These are phyloP conservation scores for Calonectria naviculata DNA, from an alignment of 2,329 filamentous ascomycete genomes.

Conservation along the genomic window DNA sequence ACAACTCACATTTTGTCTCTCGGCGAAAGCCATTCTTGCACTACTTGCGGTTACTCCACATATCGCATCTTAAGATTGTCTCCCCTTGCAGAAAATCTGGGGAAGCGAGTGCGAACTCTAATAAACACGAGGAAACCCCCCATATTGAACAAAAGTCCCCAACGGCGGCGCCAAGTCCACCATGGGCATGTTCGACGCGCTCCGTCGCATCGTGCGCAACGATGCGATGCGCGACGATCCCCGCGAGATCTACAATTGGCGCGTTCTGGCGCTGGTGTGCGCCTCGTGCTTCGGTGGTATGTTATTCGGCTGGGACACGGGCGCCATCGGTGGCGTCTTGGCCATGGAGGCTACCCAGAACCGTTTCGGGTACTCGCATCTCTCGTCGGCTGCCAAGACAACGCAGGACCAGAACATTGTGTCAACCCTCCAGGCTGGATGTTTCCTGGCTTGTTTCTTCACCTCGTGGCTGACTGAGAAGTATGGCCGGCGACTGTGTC, in stretches of 20 bases:
- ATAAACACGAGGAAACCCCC: neutral
- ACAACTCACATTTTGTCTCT: neutral
- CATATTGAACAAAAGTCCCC: neutral
- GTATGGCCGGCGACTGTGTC: conserved; percentile 64
- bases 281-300: conserved; percentile 76
- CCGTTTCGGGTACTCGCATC: conserved; percentile 49
- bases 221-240: conserved; percentile 78
- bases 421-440: conserved; percentile 76
- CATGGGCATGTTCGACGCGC: conserved; percentile 56
- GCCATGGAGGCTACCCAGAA: conserved; percentile 68
- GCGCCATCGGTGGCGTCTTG: conserved; percentile 75
- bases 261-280: conserved; percentile 71
- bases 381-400: conserved; percentile 48
- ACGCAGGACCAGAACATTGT: conserved; percentile 75
- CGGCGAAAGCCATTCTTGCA: neutral
- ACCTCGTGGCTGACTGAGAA: conserved; percentile 64
- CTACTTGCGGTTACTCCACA: neutral
- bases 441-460: conserved; percentile 72
- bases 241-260: conserved; percentile 76
- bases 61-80: neutral
- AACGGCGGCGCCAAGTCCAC: conserved; percentile 17
- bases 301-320: conserved; percentile 65
- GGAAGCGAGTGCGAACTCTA: conserved; percentile 1
- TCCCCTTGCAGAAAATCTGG: neutral
- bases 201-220: conserved; percentile 72